Evolutionary conservation across 345 rosid species (phyloP), one percentile per base, ranked within the genome.

Genomic region (Populus davidiana): DNA sequence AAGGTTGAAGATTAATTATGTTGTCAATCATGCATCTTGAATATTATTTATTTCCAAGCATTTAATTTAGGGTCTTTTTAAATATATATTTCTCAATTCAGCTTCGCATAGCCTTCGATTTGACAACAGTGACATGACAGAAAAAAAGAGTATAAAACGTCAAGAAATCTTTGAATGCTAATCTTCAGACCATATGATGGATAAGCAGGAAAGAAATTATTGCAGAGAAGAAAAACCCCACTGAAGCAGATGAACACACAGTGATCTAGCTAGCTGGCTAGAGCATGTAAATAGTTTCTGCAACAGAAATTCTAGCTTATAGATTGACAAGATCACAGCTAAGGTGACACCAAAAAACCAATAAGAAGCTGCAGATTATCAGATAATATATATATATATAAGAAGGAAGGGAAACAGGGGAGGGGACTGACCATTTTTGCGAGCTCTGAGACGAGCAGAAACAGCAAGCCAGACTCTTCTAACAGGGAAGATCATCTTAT

Each of bases 401-500:
- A 31, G 35, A 33, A 33, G 35, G 35, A 18, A 25, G 44, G 14
- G 27, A 13, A n/a, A 49, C 11, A 1, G 23, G 3, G n/a, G 25
- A 8, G 29, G 47, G 20, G 5, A 29, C 81, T 18, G 52, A 88
- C 91, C 91, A 54, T 86, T 81, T 77, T 87, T 84, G 43, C 83
- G 86, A 47, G 89, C 75, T 44, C 85, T 87, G 65, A 90, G 67
- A 8, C 88, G 90, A 67, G 91, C 67, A 39, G 93, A 88, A 71
- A 90, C 75, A 62, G 85, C 77, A 62, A 85, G 36, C 91, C 90
- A 89, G 41, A 87, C 84, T 12, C 84, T 50, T 6, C 87, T 50
- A 73, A 87, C 87, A 65, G 92, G 94, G 74, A 88, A 86, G 75
- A 90, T 73, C 83, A 87, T 84, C 81, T 87, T 85, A 12, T 86